Evolutionary conservation across 1,284 basidiomycete species (phyloP), one percentile per base, ranked within the genome.

Genomic region (Neonothopanus nambi): DNA sequence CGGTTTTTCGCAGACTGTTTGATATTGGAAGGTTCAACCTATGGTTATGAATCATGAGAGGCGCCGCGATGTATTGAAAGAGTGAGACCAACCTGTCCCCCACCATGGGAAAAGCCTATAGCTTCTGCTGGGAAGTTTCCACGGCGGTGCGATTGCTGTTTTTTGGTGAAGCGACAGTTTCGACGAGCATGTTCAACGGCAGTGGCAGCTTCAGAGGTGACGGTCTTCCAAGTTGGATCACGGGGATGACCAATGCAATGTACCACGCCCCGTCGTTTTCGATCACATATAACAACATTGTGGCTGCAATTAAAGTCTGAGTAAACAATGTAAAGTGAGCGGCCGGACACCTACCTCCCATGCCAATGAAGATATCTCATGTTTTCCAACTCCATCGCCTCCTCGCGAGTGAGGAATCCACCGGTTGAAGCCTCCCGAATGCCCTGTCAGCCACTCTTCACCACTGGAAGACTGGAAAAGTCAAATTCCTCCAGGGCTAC

Each of bases 91-190:
- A 18, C 35, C 17, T 53, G 55, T 21, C 55, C 51, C 3, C 47
- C 47, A 12, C 55, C 55, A 21, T 53, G 46, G 5, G 46, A 46
- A 26, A 49, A 28, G 7, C 55, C 55, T 17, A 17, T 20, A n/a
- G 38, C 40, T 6, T 39, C 18, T 13, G 50, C 51, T 6, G 30
- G 8, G 33, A 57, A 53, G 18, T 35, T 57, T 18, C 63, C 60
- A 13, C 48, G 23, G 18, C 21, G 37, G n/a, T 42, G 23, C 3
- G 11, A 5, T 18, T 24, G 7, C 24, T 41, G 12, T 30, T 50
- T 40, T 8, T 12, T 12, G 15, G 43, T 30, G 18, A 45, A 45
- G 9, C n/a, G 15, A 9, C 43, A 30, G n/a, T 30, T 9, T 30
- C 17, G 17, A 13, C 9, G 13, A 17, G 26, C 28, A n/a, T 3